These are phyloP conservation scores for Dioscorea zingiberensis DNA, from an alignment of 106 monocot genomes.

Conservation along the genomic window DNA sequence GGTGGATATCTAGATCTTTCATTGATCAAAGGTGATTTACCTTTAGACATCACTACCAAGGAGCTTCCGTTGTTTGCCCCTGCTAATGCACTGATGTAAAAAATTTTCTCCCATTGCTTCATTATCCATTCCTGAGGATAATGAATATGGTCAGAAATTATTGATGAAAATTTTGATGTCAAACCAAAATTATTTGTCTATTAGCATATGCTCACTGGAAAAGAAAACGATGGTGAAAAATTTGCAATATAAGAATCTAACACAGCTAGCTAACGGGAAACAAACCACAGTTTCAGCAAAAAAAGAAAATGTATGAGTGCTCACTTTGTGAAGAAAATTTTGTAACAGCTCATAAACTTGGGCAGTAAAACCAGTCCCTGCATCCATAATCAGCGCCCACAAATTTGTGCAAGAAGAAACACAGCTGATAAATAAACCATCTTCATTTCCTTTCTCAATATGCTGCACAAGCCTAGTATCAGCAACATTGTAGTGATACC, in stretches of 20 bases:
- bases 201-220: too few species aligned
- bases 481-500: slow-evolving; percentile 95
- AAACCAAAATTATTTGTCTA: too few species aligned
- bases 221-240: too few species aligned
- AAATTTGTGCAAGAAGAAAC: slow-evolving; percentile 77
- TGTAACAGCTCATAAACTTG: slow-evolving; percentile 90
- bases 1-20: too few species aligned
- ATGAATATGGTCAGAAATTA: neutral
- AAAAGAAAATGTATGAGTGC: slow-evolving; percentile 1
- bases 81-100: slow-evolving; percentile 77
- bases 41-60: slow-evolving; percentile 86
- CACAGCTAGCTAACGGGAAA: neutral
- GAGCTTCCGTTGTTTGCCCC: slow-evolving; percentile 76
- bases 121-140: slow-evolving; percentile 77
- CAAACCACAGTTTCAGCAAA: neutral
- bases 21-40: slow-evolving; percentile 17
- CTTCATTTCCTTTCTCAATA: slow-evolving; percentile 85
- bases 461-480: slow-evolving; percentile 84
- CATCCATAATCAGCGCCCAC: slow-evolving; percentile 98
- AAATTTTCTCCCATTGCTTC: slow-evolving; percentile 92
- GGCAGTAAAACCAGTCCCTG: slow-evolving; percentile 80
- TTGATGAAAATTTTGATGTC: neutral
- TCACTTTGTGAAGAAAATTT: slow-evolving; percentile 83
- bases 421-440: slow-evolving; percentile 88
- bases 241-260: too few species aligned